These are phyloP conservation scores for Claviceps monticola DNA, from an alignment of 2,329 filamentous ascomycete genomes.

Conservation along the genomic window DNA sequence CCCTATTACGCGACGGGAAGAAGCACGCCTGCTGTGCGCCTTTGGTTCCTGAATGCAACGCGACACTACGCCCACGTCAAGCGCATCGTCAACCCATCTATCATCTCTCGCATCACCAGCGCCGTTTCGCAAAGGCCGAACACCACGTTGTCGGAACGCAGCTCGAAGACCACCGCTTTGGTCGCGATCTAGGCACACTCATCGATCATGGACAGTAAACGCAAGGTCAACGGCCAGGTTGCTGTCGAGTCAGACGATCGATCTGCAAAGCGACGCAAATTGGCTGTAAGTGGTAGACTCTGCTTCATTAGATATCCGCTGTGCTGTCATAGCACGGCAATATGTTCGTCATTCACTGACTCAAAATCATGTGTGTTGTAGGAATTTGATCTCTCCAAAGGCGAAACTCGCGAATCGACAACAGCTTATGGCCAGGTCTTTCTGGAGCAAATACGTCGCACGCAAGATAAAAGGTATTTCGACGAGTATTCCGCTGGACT, in stretches of 20 bases:
- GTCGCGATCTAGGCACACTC: slow-evolving; percentile 11
- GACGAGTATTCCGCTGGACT: background rate
- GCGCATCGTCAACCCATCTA: slow-evolving; percentile 3
- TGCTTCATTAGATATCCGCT: background rate
- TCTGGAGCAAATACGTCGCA: slow-evolving; percentile 59
- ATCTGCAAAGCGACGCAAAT: slow-evolving; percentile 41
- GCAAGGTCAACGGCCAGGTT: slow-evolving; percentile 36
- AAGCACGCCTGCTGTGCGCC: slow-evolving; percentile 2
- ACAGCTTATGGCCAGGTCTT: slow-evolving; percentile 59
- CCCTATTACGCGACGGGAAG: background rate
- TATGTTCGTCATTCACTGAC: background rate
- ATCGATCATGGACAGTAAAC: slow-evolving; percentile 40
- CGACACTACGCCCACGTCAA: slow-evolving; percentile 10
- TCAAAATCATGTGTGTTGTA: slow-evolving; percentile 7
- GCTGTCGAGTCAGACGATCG: slow-evolving; percentile 35
- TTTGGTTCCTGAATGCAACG: slow-evolving; percentile 5
- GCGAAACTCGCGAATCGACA: slow-evolving; percentile 54
- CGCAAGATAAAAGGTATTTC: slow-evolving; percentile 71
- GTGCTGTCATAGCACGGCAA: background rate
- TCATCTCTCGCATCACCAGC: background rate
- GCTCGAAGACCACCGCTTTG: background rate
- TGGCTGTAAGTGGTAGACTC: slow-evolving; percentile 26
- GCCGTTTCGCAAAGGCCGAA: background rate
- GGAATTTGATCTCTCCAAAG: slow-evolving; percentile 35
- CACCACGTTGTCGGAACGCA: background rate